Evolutionary conservation across 148 eudicot species (phyloP), one percentile per base, ranked within the genome.

Genomic region (Rhododendron ferrugineum): DNA sequence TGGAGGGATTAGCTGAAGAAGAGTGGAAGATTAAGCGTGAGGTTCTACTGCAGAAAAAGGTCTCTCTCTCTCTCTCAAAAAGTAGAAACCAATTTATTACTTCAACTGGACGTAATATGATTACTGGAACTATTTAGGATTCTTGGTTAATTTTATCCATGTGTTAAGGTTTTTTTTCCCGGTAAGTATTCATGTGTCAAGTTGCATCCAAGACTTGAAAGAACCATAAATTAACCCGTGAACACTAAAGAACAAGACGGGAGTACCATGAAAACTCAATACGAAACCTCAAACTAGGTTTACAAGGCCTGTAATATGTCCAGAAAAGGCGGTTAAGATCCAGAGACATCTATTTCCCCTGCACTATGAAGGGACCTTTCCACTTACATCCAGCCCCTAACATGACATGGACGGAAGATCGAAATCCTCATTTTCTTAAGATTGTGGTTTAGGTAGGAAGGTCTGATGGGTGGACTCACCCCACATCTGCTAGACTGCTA

Each of bases 11-110:
- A 97, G 99, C 96, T 89, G 99, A 97, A 93, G 98, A 95, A 92
- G 99, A 97, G 37, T 97, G 99, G 99, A 94, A 92, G 91, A 91
- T 84, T 15, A 97, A 97, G 88, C 89, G 98, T n/a, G 91, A 92
- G 85, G 47, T 89, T 86, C 88, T 97, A 82, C 91, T 95, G 3
- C 88, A 95, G 90, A 97, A 97, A 83, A 93, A 89, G 98, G 99
- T 96, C 46, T 2, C 34, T 7, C 36, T 79, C 83, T 82, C 14
- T 15, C 32, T 74, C 34, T 50, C 68, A 22, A 8, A 62, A 13
- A 20, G 34, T 23, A 79, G 16, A 70, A 72, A 54, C 14, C 73
- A 28, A 22, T 15, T 42, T 36, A 6, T n/a, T 14, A 40, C 22
- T 83, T 44, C 50, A 40, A 60, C 52, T 37, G 62, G 22, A 42